phyloP scores from a whole-genome alignment of 208 protist species.

The Leishmania martiniquensis region DNA sequence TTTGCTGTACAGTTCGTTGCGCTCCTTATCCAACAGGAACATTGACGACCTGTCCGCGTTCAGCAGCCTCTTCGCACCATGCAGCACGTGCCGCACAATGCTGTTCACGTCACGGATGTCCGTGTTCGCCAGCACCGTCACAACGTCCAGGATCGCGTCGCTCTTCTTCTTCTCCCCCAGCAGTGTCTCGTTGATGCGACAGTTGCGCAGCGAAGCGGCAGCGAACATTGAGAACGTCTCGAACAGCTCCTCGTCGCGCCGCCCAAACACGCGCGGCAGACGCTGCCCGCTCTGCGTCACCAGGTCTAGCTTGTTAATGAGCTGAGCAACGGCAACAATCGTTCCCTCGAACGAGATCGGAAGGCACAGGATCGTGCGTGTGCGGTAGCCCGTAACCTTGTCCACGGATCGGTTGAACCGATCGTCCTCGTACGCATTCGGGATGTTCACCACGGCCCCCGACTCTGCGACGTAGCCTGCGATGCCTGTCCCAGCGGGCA shows the following conservation, averaged over 20 bases:
- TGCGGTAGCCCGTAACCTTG: slow-evolving; percentile 71
- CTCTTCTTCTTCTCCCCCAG: slow-evolving; percentile 71
- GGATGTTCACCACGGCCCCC: slow-evolving; percentile 65
- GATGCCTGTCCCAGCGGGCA: slow-evolving; percentile 64
- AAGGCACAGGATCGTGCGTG: slow-evolving; percentile 75
- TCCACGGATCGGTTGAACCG: slow-evolving; percentile 75
- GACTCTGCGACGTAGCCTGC: slow-evolving; percentile 67
- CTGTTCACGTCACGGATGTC: slow-evolving; percentile 77
- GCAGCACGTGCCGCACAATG: slow-evolving; percentile 71
- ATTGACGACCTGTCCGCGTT: slow-evolving; percentile 72
- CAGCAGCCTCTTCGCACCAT: slow-evolving; percentile 74
- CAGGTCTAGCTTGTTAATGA: slow-evolving; percentile 81
- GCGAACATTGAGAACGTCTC: slow-evolving; percentile 76
- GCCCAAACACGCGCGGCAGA: slow-evolving; percentile 50
- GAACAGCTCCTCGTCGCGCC: slow-evolving; percentile 73
- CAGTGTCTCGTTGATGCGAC: slow-evolving; percentile 66
- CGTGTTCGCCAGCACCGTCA: slow-evolving; percentile 73
- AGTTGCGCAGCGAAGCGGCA: slow-evolving; percentile 72
- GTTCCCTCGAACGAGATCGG: slow-evolving; percentile 68
- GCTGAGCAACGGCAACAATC: slow-evolving; percentile 76
- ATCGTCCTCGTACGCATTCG: slow-evolving; percentile 70
- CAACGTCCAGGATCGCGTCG: slow-evolving; percentile 71
- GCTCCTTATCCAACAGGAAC: slow-evolving; percentile 85
- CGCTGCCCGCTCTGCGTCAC: slow-evolving; percentile 57
- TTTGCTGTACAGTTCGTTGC: slow-evolving; percentile 78